Conservation (phyloP, 345 rosid genomes). For the Cardiospermum halicacabum region DNA sequence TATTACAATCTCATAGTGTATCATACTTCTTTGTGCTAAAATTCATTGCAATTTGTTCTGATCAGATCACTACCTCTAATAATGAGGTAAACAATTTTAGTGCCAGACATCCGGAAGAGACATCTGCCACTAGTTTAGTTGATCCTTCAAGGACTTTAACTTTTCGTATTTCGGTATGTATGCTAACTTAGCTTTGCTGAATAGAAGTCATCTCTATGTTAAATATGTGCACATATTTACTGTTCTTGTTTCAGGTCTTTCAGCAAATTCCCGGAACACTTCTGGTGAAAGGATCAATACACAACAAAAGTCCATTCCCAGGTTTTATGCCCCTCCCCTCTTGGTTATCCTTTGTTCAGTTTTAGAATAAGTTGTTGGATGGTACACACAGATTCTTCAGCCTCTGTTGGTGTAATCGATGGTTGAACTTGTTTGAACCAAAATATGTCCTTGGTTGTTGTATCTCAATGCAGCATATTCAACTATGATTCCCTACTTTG, state of each 20-base stretch:
- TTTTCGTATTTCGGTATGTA: slow-evolving; percentile 51
- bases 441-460: neutral
- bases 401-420: neutral
- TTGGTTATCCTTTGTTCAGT: neutral
- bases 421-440: neutral
- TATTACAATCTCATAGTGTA: neutral
- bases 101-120: slow-evolving; percentile 19
- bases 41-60: slow-evolving; percentile 19
- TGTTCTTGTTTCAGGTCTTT: slow-evolving; percentile 46
- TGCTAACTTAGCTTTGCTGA: slow-evolving; percentile 9
- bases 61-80: slow-evolving; percentile 53
- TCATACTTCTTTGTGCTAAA: slow-evolving; percentile 24
- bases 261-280: slow-evolving; percentile 82
- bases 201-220: neutral
- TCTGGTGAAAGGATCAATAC: slow-evolving; percentile 74
- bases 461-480: neutral
- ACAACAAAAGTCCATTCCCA: slow-evolving; percentile 40
- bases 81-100: slow-evolving; percentile 21
- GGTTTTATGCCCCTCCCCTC: slow-evolving; percentile 29
- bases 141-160: slow-evolving; percentile 30
- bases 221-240: slow-evolving; percentile 3
- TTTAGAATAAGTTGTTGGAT: neutral
- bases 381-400: neutral
- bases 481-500: neutral
- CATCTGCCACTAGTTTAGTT: slow-evolving; percentile 23